Evolutionary conservation across 345 rosid genomes (phyloP).

Genomic region (Hibiscus tridactylites): DNA sequence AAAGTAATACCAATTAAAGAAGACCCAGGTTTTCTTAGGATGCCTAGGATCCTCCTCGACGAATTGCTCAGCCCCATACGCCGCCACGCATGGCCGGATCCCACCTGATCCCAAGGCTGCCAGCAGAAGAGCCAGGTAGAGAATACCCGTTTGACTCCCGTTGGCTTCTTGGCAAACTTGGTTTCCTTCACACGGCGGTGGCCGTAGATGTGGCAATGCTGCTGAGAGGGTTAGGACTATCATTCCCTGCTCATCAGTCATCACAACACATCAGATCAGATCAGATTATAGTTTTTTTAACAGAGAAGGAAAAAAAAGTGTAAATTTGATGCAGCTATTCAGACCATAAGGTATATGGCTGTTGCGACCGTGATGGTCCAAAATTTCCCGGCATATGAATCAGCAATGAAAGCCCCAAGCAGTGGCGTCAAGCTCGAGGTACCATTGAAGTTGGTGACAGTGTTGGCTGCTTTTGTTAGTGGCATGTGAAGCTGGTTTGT

Average conservation of each 20-base stretch:
- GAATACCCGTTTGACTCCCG: constrained; percentile 29
- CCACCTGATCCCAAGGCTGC: constrained; percentile 60
- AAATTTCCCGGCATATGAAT: constrained; percentile 48
- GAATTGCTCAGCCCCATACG: constrained; percentile 69
- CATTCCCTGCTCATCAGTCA: constrained; percentile 40
- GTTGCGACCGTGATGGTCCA: constrained; percentile 47
- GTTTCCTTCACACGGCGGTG: constrained; percentile 42
- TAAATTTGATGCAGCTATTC: background rate
- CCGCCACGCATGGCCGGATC: constrained; percentile 52
- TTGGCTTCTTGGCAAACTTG: constrained; percentile 42
- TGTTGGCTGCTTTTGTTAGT: constrained; percentile 48
- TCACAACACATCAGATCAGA: background rate
- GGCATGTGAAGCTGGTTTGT: constrained; percentile 49
- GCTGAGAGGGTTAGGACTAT: constrained; percentile 41
- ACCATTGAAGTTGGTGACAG: constrained; percentile 43
- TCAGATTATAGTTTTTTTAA: background rate
- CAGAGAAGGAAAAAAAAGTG: background rate
- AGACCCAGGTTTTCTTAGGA: constrained; percentile 37
- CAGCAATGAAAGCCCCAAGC: constrained; percentile 57
- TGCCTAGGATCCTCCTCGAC: constrained; percentile 37
- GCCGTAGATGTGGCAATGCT: constrained; percentile 38
- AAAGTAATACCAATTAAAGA: constrained; percentile 70
- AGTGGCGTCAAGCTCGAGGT: constrained; percentile 45
- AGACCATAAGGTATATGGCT: constrained; percentile 37
- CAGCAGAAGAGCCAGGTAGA: constrained; percentile 40